Base-by-base conservation (phyloP, 192 early-diverging fungal genomes). In the Diversispora eburnea region DNA sequence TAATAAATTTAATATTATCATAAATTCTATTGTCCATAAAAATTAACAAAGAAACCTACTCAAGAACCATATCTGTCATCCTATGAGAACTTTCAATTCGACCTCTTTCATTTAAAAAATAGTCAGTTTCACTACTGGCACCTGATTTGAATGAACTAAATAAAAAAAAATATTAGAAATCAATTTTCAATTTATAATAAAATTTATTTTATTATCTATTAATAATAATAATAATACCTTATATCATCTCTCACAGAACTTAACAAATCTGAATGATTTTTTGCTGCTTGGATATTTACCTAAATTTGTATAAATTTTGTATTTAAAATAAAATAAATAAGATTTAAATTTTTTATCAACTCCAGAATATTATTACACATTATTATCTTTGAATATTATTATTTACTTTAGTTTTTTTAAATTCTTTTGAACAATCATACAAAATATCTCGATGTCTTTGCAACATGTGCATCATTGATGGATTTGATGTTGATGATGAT, bases 361-460 rank as follows among this genome's bases (percentile, higher is more conserved):
- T 54, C 4, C 4, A 3, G 4, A 3, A 54, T 13, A 54, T 9
- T 4, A 54, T 9, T 17, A 54, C 4, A 10, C n/a, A 17, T 54
- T 54, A 3, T 54, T 54, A 17, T 54, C 5, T 1, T 54, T 54
- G 0, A 33, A 33, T 49, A 15, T 48, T 67, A n/a, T 41, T 67
- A 55, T 13, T 41, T 82, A 90, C 89, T 78, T 88, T 89, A 63
- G 86, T 88, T 68, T 85, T 87, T 66, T 88, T 84, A 77, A 90
- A 92, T 70, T 94, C 92, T 64, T 87, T 90, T n/a, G 84, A 85
- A 75, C 89, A 92, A 70, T 94, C 91, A 67, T 89, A 92, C 8
- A 91, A 77, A 52, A 91, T 93, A 63, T 93, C 91, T 25, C 88
- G 82, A 69, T 94, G 91, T 46, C 91, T 75, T 76, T 92, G 89